phyloP scores from a whole-genome alignment of 2,329 filamentous ascomycete species.

The Penicillium glabrum region DNA sequence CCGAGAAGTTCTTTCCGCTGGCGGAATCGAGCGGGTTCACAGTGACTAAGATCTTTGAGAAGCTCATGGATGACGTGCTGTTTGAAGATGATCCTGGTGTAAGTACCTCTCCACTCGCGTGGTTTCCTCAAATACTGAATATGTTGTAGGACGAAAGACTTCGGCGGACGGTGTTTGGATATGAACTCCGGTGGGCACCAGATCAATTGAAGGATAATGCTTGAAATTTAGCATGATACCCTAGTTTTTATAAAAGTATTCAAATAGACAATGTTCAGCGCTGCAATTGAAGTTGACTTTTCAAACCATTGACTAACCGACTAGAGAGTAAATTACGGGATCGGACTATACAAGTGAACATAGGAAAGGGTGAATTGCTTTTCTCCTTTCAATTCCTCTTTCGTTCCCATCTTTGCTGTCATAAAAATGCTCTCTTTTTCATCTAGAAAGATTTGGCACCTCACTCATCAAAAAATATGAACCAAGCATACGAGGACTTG shows the following conservation, averaged over 20 bases:
- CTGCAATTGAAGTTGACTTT: not conserved
- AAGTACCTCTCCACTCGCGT: slow-evolving; percentile 27
- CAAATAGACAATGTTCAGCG: not conserved
- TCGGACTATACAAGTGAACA: not conserved
- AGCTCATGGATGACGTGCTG: slow-evolving; percentile 79
- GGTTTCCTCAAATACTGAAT: slow-evolving; percentile 13
- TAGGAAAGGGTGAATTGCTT: not conserved
- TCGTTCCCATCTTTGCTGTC: too few relatives aligned
- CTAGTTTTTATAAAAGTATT: slow-evolving; percentile 4
- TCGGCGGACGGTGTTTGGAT: slow-evolving; percentile 79
- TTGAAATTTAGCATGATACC: slow-evolving; percentile 14
- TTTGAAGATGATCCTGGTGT: slow-evolving; percentile 85
- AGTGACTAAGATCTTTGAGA: slow-evolving; percentile 79
- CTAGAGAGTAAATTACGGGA: not conserved
- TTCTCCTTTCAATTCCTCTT: not conserved
- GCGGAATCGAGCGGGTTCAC: slow-evolving; percentile 68
- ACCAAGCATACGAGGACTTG: too few relatives aligned
- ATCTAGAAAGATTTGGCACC: too few relatives aligned
- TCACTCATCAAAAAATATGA: too few relatives aligned
- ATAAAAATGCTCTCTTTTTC: too few relatives aligned
- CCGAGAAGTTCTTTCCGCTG: slow-evolving; percentile 81
- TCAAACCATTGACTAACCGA: not conserved
- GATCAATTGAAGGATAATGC: slow-evolving; percentile 24
- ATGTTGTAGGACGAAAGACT: slow-evolving; percentile 66
- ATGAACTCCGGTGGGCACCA: slow-evolving; percentile 64